Base-by-base conservation (phyloP, 495 filamentous ascomycete species). In the Gamarada debralockiae region DNA sequence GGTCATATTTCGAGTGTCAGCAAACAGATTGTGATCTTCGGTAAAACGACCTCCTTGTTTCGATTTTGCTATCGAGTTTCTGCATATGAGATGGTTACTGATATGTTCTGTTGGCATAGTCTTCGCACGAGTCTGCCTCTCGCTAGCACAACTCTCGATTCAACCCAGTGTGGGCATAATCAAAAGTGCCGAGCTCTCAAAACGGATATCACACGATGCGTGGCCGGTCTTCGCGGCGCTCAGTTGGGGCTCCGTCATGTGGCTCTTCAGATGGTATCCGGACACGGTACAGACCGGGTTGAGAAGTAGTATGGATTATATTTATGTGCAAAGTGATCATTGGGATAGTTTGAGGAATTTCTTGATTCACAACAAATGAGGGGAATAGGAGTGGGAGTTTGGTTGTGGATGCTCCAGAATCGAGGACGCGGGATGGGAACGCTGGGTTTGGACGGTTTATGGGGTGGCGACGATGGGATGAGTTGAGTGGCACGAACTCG, bases 11-110 rank as follows among this genome's bases (percentile, higher is more conserved):
- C 83, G 46, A 85, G 78, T 61, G 86, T 99, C 46, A 96, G 86
- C 70, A 89, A 97, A 75, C 93, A 99, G 79, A 97, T 99, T 67
- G 90, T 96, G 61, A 87, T 97, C 58, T 99, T 97, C 72, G 53
- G 60, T 63, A 46, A 38, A 43, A 2, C 14, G 12, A 12, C 21
- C 23, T 13, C 44, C 20, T 29, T 17, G 13, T 41, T 31, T n/a
- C 17, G 5, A 3, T 15, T 22, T 18, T 29, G 5, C 27, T 10
- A 29, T 29, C 27, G 4, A 18, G 17, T 13, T 33, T 17, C 25
- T 21, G 8, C n/a, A 6, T 33, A n/a, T n/a, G n/a, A n/a, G n/a
- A 34, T n/a, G 7, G n/a, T n/a, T n/a, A n/a, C n/a, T n/a, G n/a
- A n/a, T n/a, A n/a, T n/a, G n/a, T n/a, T n/a, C n/a, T n/a, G n/a